Base-by-base conservation (phyloP, 169 alveolate species). In the Plasmodium vivax region DNA sequence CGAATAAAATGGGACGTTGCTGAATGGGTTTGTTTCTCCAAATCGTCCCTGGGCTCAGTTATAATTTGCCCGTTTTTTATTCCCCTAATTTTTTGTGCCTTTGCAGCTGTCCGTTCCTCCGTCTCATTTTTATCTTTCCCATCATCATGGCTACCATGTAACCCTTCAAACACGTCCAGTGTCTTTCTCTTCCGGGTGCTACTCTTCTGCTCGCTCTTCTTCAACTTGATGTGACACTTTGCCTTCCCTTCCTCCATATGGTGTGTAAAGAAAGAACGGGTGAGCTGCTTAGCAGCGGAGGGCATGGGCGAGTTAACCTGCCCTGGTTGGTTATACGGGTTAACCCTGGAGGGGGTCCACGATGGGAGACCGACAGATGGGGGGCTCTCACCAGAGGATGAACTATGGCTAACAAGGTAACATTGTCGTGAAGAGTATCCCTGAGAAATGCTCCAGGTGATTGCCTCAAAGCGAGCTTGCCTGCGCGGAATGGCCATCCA, bases 31-130 rank as follows among this genome's bases (percentile, higher is more conserved):
- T 84, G 4, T 23, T 80, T 30, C 30, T 23, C 68, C 32, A 43
- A n/a, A 5, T 79, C 75, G 71, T 80, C 56, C 12, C 34, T 34
- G 19, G 43, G 41, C 4, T 90, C 94, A 58, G 51, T 10, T 8
- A 90, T 12, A 23, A 90, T 19, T 16, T 90, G 9, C 3, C 94
- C 94, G 38, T 80, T 47, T 80, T 51, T 90, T 71, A 90, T 80
- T n/a, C 91, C 72, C 73, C 62, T 81, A 41, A 90, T 90, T 32
- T 90, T 80, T 14, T 81, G 84, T 8, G 83, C 68, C 14, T 36
- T 72, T 14, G 34, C 0, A 38, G 14, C 32, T 83, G 16, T 6
- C 19, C 34, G 0, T 83, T 68, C 92, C 23, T 68, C 83, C 43
- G 73, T 43, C 38, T 58, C 83, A 27, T 73, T 54, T 3, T 43